A percentile compares a stretch with the other conserved stretches of the same genome.
Evolutionary conservation across 2,329 filamentous ascomycete species (phyloP).

Genomic region (Colletotrichum zoysiae): DNA sequence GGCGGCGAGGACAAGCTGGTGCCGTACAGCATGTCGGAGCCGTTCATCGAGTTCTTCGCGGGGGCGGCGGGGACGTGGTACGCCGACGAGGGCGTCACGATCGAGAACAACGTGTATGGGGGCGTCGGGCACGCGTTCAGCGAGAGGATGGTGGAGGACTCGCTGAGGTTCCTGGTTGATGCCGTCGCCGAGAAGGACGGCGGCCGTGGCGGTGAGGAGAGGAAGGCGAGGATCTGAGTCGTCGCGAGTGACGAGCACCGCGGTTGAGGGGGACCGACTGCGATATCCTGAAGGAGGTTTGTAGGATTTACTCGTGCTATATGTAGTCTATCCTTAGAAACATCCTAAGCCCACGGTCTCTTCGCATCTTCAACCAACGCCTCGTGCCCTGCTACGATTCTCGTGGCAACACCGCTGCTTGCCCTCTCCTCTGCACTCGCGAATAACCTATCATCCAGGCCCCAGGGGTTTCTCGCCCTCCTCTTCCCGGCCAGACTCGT

Average conservation of each 20-base stretch:
- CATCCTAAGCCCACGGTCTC: conserved; percentile 55
- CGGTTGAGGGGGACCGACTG: neutral
- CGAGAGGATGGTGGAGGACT: conserved; percentile 74
- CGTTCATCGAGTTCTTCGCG: conserved; percentile 74
- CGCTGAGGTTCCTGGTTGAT: conserved; percentile 72
- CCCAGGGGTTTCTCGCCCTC: conserved; percentile 63
- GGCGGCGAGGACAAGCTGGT: conserved; percentile 79
- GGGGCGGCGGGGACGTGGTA: conserved; percentile 65
- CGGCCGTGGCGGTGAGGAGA: conserved; percentile 38
- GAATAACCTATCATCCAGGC: conserved; percentile 60
- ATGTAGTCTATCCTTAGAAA: neutral
- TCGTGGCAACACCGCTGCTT: conserved; percentile 55
- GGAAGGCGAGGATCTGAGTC: conserved; percentile 48
- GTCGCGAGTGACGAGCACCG: neutral
- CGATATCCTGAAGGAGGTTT: neutral
- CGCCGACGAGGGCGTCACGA: conserved; percentile 64
- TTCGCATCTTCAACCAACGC: conserved; percentile 53
- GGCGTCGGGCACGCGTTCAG: conserved; percentile 79
- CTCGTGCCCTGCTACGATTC: conserved; percentile 52
- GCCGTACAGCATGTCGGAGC: conserved; percentile 71
- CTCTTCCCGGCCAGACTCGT: conserved; percentile 62
- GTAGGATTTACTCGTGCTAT: neutral
- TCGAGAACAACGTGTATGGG: conserved; percentile 77
- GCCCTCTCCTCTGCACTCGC: conserved; percentile 48
- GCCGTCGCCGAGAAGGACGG: conserved; percentile 53